phyloP scores from a whole-genome alignment of 1,284 basidiomycete genomes.

The Microstroma glucosiphilum region DNA sequence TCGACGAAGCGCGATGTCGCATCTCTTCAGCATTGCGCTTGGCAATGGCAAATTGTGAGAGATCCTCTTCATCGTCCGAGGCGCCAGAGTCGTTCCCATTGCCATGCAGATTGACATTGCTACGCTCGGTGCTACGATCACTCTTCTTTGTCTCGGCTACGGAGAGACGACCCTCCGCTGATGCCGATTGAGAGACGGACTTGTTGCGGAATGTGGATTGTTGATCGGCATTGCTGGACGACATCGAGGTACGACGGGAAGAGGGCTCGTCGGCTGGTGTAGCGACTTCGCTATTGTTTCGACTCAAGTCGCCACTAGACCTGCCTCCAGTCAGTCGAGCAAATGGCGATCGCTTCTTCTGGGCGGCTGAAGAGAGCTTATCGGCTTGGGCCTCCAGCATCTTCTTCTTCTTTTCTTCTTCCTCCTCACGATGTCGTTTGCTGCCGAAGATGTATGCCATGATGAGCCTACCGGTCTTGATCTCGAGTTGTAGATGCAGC shows the following conservation, averaged over 20 bases:
- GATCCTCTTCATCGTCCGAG: conserved; percentile 45
- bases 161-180: too few relatives aligned
- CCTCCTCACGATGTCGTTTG: conserved; percentile 28
- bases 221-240: not conserved
- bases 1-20: conserved; percentile 53
- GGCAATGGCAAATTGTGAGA: conserved; percentile 28
- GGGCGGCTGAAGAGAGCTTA: conserved; percentile 10
- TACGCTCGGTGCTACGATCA: not conserved
- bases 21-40: conserved; percentile 49
- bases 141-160: not conserved
- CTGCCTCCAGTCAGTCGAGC: conserved; percentile 19
- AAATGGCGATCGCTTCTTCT: conserved; percentile 25
- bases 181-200: too few relatives aligned
- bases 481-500: conserved; percentile 65
- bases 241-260: not conserved
- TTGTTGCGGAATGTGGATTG: too few relatives aligned
- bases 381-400: conserved; percentile 13
- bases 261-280: not conserved
- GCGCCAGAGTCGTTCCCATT: conserved; percentile 7
- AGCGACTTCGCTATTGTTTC: not conserved
- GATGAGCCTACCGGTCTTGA: conserved; percentile 72
- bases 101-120: not conserved
- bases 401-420: conserved; percentile 21
- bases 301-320: conserved; percentile 7
- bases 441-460: conserved; percentile 75